phyloP scores from a whole-genome alignment of 2,329 filamentous ascomycete genomes.

The Arthrobotrys musiformis region DNA sequence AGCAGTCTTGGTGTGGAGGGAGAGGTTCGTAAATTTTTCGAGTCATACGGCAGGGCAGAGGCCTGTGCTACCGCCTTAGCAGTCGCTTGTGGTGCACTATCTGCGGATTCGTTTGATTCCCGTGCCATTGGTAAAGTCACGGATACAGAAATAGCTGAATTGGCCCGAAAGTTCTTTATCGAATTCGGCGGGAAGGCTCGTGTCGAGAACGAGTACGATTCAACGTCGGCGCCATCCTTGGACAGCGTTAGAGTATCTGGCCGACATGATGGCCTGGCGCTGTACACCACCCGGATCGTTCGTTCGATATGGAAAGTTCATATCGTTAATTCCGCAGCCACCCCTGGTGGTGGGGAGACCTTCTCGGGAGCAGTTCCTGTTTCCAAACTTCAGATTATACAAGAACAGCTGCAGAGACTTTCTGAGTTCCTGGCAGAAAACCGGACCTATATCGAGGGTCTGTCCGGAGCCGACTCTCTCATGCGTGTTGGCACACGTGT shows the following conservation, averaged over 20 bases:
- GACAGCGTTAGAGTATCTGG: conserved; percentile 89
- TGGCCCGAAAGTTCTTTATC: conserved; percentile 86
- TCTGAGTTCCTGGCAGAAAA: conserved; percentile 87
- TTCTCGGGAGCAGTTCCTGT: conserved; percentile 75
- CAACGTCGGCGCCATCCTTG: conserved; percentile 58
- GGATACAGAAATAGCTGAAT: conserved; percentile 86
- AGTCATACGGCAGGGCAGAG: conserved; percentile 86
- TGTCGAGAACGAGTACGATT: conserved; percentile 71
- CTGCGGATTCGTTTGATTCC: conserved; percentile 43
- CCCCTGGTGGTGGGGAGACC: conserved; percentile 70
- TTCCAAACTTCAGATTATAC: conserved; percentile 77
- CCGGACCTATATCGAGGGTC: conserved; percentile 87
- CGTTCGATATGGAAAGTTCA: conserved; percentile 90
- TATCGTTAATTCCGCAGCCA: conserved; percentile 68
- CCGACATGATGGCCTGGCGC: conserved; percentile 84
- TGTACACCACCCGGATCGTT: conserved; percentile 89
- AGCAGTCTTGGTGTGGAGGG: conserved; percentile 76
- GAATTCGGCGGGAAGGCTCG: conserved; percentile 90
- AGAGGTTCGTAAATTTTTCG: conserved; percentile 84
- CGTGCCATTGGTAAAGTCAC: conserved; percentile 80
- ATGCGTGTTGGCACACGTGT: conserved; percentile 80
- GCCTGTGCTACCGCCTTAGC: conserved; percentile 90
- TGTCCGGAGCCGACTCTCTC: conserved; percentile 90
- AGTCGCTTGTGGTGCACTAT: conserved; percentile 84
- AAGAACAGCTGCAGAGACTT: conserved; percentile 81